A percentile compares a stretch with the other conserved stretches of the same genome.
Conservation (phyloP, 345 rosid genomes). For the Gossypium sturtianum region DNA sequence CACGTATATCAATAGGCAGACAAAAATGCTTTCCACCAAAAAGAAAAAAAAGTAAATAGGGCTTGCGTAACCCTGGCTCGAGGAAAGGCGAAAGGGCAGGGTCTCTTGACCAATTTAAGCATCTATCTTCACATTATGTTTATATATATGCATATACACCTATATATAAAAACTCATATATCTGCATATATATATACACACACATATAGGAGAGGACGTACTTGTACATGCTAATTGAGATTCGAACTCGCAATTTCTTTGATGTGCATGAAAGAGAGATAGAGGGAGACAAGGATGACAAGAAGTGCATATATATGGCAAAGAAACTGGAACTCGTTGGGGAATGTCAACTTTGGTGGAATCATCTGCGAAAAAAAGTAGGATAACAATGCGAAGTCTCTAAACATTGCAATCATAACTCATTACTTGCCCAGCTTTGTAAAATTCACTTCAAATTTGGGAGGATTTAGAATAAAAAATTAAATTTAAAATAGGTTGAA, state of each 20-base stretch:
- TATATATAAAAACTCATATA: too few species aligned
- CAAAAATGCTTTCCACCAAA: neutral
- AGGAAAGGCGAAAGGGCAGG: conserved; percentile 19
- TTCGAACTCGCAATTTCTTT: neutral
- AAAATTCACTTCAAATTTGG: too few species aligned
- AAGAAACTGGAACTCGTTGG: neutral
- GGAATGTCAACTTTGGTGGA: conserved; percentile 12
- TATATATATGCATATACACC: neutral
- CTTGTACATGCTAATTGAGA: neutral
- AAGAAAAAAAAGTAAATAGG: neutral
- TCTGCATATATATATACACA: too few species aligned
- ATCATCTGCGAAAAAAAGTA: neutral
- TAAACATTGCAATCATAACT: neutral
- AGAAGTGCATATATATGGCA: neutral
- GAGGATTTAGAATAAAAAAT: too few species aligned
- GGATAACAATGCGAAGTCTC: neutral
- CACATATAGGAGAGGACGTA: too few species aligned
- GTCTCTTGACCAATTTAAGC: neutral
- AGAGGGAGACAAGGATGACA: neutral
- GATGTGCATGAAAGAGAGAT: neutral
- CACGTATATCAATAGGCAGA: neutral
- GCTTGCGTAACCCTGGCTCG: neutral
- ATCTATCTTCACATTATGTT: neutral
- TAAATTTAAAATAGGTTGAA: too few species aligned
- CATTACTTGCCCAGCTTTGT: too few species aligned